Conservation (phyloP, 768 basidiomycete species). For the Asterophora parasitica region DNA sequence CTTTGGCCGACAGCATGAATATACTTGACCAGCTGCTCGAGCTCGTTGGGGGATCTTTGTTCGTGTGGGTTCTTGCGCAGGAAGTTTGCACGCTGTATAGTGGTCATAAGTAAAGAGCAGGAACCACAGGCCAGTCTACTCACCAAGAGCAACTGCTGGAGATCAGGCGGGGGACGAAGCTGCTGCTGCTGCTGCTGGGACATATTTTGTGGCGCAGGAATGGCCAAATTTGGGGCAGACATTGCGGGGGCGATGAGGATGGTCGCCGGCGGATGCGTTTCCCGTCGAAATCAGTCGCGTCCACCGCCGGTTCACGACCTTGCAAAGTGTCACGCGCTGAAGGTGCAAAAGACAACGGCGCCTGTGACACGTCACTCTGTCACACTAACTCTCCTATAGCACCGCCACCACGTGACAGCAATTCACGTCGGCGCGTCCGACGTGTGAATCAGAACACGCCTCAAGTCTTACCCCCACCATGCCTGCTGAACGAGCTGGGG, state of each 20-base stretch:
- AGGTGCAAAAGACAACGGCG: conserved; percentile 28
- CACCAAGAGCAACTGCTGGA: conserved; percentile 42
- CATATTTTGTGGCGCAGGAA: conserved; percentile 29
- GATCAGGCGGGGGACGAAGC: conserved; percentile 28
- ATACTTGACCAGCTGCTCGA: conserved; percentile 43
- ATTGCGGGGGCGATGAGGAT: conserved; percentile 19
- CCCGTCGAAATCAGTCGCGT: conserved; percentile 23
- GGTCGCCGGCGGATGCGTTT: conserved; percentile 8
- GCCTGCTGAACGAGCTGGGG: conserved; percentile 79
- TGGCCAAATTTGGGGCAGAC: conserved; percentile 39
- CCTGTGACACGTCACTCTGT: conserved; percentile 18
- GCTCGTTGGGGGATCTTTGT: conserved; percentile 42
- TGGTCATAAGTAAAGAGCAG: conserved; percentile 7
- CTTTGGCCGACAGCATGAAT: conserved; percentile 41
- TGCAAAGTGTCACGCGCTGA: conserved; percentile 27
- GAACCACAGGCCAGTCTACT: conserved; percentile 15
- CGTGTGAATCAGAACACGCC: conserved; percentile 7
- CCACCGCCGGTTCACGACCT: conserved; percentile 16
- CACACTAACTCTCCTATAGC: conserved; percentile 19
- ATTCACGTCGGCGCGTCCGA: conserved; percentile 30
- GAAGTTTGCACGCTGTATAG: conserved; percentile 40
- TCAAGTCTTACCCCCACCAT: conserved; percentile 35
- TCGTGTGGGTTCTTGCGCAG: conserved; percentile 47
- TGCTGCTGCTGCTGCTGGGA: conserved; percentile 22
- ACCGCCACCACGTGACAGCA: conserved; percentile 27